Base-by-base conservation (phyloP, 345 rosid genomes). In the Cardamine chenopodiifolia region DNA sequence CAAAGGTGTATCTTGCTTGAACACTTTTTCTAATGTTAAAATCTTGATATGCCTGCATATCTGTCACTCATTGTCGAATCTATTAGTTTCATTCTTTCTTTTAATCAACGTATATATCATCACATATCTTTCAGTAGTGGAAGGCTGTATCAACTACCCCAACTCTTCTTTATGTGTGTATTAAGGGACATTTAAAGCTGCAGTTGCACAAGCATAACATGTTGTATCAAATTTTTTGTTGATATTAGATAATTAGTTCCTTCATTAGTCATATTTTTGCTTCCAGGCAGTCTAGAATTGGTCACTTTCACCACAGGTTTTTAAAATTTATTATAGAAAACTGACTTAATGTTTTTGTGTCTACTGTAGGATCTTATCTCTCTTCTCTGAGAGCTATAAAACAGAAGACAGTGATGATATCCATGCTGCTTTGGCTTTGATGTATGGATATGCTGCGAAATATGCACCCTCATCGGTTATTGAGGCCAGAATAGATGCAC, bases 371-470 rank as follows among this genome's bases (percentile, higher is more conserved):
- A 80, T 94, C 49, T 77, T 94, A 62, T 89, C 96, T 52, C 76
- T 91, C 77, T 91, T 94, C 84, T 89, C 94, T 13, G 92, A 87
- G 59, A 84, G 83, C 75, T 84, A 83, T 73, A 87, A 77, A 81
- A 82, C 87, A 19, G 97, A 89, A 77, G 95, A 94, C 76, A 91
- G 95, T 64, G 97, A 94, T 83, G 96, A 94, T 82, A 90, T 94
- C 83, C 96, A 94, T 80, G 98, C 98, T 79, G 98, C 98, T 75
- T 82, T 94, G 81, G 98, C 98, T 71, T 82, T 94, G 83, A 94
- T 94, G 98, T 94, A 94, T 76, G 98, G 98, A 80, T 94, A 91
- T 88, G 97, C 98, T 72, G 98, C 98, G 69, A 90, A 89, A 86
- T 94, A 94, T 85, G 98, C 98, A 40, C 97, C 98, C 32, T 82